phyloP scores from a whole-genome alignment of 2,329 filamentous ascomycete genomes.

The Fusarium graminum region DNA sequence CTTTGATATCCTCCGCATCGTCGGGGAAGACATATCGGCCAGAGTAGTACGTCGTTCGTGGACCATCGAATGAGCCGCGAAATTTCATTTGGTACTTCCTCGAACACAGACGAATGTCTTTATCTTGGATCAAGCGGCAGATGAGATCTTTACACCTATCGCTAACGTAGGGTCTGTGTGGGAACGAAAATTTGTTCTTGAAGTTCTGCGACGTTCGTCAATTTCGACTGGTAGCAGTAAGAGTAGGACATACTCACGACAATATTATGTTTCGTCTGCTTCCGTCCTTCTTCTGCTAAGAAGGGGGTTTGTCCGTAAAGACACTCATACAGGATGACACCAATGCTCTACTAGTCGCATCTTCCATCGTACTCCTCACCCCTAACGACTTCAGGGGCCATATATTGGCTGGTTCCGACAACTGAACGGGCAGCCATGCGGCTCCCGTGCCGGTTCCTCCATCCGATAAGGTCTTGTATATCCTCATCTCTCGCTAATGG shows the following conservation, averaged over 20 bases:
- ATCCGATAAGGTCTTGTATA: constrained; percentile 67
- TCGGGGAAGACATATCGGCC: constrained; percentile 80
- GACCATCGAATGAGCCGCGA: constrained; percentile 43
- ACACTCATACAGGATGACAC: constrained; percentile 94
- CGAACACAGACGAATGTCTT: constrained; percentile 81
- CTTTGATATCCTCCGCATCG: constrained; percentile 90
- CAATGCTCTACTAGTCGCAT: constrained; percentile 98
- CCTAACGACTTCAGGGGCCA: constrained; percentile 93
- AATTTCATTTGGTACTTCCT: constrained; percentile 80
- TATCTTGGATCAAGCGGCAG: constrained; percentile 76
- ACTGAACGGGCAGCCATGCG: constrained; percentile 84
- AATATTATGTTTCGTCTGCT: constrained; percentile 89
- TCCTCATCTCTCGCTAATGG: constrained; percentile 46
- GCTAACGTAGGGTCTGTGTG: constrained; percentile 73
- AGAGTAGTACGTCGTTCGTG: constrained; percentile 43
- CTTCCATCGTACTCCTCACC: constrained; percentile 89
- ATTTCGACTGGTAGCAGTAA: not conserved
- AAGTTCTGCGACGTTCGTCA: constrained; percentile 70
- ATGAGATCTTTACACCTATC: constrained; percentile 83
- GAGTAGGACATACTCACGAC: constrained; percentile 64
- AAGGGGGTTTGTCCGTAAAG: constrained; percentile 94
- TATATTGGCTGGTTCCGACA: constrained; percentile 97
- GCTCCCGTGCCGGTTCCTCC: constrained; percentile 77
- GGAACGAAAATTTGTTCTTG: constrained; percentile 77
- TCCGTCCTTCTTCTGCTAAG: constrained; percentile 79